Evolutionary conservation across 352 stramenopile species (phyloP).

Genomic region (Globisporangium solare): DNA sequence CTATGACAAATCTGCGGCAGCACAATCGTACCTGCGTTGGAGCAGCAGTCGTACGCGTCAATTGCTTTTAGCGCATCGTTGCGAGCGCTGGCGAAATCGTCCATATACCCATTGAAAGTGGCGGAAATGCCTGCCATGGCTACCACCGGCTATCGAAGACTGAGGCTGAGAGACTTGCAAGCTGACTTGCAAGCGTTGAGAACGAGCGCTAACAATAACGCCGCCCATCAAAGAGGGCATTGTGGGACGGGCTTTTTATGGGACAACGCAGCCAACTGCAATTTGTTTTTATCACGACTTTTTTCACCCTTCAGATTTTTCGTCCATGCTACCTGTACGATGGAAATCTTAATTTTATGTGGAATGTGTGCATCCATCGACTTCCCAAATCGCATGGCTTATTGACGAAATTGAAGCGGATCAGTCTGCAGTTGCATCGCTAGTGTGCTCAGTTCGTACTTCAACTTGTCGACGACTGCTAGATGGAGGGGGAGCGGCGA

Average conservation of each 20-base stretch:
- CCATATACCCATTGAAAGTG: constrained; percentile 54
- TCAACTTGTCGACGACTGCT: constrained; percentile 29
- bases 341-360: neutral
- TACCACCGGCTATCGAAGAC: neutral
- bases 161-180: neutral
- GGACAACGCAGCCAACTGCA: neutral
- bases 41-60: constrained; percentile 33
- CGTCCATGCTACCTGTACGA: neutral
- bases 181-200: neutral
- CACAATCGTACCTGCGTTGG: constrained; percentile 20
- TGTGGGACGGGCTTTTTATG: constrained; percentile 3
- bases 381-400: neutral
- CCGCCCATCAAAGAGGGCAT: neutral
- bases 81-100: constrained; percentile 42
- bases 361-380: neutral
- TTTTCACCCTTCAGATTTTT: too few species aligned
- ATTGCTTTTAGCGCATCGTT: constrained; percentile 43
- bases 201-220: constrained; percentile 6
- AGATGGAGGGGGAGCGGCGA: constrained; percentile 64
- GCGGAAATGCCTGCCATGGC: constrained; percentile 1
- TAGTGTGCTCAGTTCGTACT: constrained; percentile 16
- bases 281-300: neutral
- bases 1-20: neutral
- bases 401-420: constrained; percentile 11
- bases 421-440: constrained; percentile 16